Evolutionary conservation across 1,284 basidiomycete species (phyloP), one percentile per base, ranked within the genome.

Genomic region (Cryptococcus jaspeensis): DNA sequence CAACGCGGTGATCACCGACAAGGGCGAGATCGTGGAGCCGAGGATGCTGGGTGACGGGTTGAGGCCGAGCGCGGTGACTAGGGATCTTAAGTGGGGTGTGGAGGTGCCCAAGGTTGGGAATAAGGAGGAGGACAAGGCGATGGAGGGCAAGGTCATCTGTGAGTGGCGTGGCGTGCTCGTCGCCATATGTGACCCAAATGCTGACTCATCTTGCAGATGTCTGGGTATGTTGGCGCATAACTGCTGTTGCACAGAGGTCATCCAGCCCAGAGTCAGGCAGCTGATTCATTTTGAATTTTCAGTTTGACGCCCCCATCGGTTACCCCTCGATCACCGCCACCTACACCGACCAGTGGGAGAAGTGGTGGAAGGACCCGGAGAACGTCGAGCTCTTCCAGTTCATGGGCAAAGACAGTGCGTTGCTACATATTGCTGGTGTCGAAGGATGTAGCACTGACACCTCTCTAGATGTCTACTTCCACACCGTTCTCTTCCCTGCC

Each of bases 221-320:
- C 63, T 92, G 89, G 88, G 88, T 89, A 71, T 52, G 86, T 79
- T 7, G 16, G 15, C 28, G 28, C 28, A 32, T 32, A 32, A 32
- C 40, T 22, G 40, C 40, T 22, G 12, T 11, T 39, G 12, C 38
- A n/a, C n/a, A n/a, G n/a, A n/a, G 38, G n/a, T 39, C 38, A 11
- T 39, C 38, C 38, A 28, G 9, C 9, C 28, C 5, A 32, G 28
- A 9, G 9, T 32, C 4, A 32, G 28, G 28, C 9, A 32, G 4
- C 28, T 32, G 28, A 32, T 32, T 5, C 9, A 32, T 32, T 4
- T 4, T 32, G 4, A 9, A 50, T 47, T 37, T 22, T 28, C 73
- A 92, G 95, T 98, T 97, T 74, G 96, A 99, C 70, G 96, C 96
- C 0, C 91, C 92, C 16, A 92, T 97, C 60, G 96, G 96, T 54